Percentiles rank a stretch among this genome's conserved stretches.
Evolutionary conservation across 73 alveolate genomes (phyloP).

Genomic region (Paramecium sexaurelia): DNA sequence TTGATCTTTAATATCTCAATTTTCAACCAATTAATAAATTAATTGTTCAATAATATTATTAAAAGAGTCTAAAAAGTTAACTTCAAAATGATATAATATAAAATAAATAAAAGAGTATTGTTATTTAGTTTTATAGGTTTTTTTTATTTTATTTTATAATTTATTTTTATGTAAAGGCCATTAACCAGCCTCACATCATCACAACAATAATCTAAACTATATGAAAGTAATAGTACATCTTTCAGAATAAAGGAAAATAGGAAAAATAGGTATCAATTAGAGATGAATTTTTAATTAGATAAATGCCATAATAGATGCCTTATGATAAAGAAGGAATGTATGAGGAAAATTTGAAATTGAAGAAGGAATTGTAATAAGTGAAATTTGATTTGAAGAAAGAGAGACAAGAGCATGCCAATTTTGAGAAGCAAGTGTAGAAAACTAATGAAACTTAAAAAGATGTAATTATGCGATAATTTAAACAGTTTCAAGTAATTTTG

Average conservation of each 20-base stretch:
- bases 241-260: conserved; percentile 25
- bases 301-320: conserved; percentile 28
- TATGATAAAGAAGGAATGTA: conserved; percentile 38
- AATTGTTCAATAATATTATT: neutral
- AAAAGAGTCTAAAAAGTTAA: neutral
- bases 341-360: conserved; percentile 36
- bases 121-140: neutral
- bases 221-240: conserved; percentile 17
- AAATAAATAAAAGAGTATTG: conserved; percentile 11
- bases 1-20: neutral
- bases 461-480: neutral
- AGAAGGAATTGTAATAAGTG: neutral
- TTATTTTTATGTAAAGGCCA: conserved; percentile 22
- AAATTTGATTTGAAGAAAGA: conserved; percentile 27
- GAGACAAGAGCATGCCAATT: conserved; percentile 38
- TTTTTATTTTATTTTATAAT: neutral
- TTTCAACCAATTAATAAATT: neutral
- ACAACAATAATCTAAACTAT: neutral
- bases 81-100: neutral
- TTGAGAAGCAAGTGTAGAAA: conserved; percentile 2
- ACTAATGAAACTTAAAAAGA: conserved; percentile 24
- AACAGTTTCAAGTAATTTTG: neutral
- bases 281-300: neutral
- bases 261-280: neutral
- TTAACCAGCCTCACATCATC: neutral